Conservation (phyloP, 108 stramenopile species). For the Skeletonema grethae region DNA sequence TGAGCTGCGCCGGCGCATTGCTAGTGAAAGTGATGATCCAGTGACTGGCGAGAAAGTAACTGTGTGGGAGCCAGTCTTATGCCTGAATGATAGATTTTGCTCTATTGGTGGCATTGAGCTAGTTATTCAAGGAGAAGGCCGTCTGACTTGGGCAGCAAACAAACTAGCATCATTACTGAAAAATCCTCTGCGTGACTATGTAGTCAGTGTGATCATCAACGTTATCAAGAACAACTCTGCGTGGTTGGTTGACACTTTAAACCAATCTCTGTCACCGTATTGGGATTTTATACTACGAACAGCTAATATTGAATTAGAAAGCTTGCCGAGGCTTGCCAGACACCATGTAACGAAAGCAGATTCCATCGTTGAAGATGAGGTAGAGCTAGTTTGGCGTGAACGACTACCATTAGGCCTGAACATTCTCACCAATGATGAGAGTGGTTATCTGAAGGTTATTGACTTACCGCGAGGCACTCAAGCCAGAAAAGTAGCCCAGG, state of each 20-base stretch:
- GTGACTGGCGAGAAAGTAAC: slow-evolving; percentile 15
- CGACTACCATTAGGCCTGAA: slow-evolving; percentile 87
- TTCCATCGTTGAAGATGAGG: slow-evolving; percentile 44
- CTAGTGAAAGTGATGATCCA: slow-evolving; percentile 25
- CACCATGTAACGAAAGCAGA: slow-evolving; percentile 66
- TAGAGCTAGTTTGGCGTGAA: slow-evolving; percentile 89
- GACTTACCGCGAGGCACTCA: slow-evolving; percentile 91
- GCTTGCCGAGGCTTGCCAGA: slow-evolving; percentile 49
- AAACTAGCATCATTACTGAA: slow-evolving; percentile 82
- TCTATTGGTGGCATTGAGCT: slow-evolving; percentile 79
- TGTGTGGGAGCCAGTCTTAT: slow-evolving; percentile 85
- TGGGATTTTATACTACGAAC: slow-evolving; percentile 86
- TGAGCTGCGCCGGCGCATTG: slow-evolving; percentile 69
- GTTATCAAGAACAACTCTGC: slow-evolving; percentile 77
- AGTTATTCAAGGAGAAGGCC: slow-evolving; percentile 74
- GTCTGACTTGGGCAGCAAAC: slow-evolving; percentile 84
- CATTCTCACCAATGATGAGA: slow-evolving; percentile 80
- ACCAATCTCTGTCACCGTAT: slow-evolving; percentile 66
- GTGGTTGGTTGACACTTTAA: slow-evolving; percentile 78
- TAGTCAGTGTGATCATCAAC: slow-evolving; percentile 65
- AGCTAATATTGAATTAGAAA: slow-evolving; percentile 65
- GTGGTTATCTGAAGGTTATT: slow-evolving; percentile 85
- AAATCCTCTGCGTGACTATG: slow-evolving; percentile 77
- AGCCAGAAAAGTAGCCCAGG: slow-evolving; percentile 78
- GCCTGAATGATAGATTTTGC: slow-evolving; percentile 77